A percentile compares a stretch with the other conserved stretches of the same genome.
phyloP scores from a whole-genome alignment of 331 rosid species.

The Quercus phellos region DNA sequence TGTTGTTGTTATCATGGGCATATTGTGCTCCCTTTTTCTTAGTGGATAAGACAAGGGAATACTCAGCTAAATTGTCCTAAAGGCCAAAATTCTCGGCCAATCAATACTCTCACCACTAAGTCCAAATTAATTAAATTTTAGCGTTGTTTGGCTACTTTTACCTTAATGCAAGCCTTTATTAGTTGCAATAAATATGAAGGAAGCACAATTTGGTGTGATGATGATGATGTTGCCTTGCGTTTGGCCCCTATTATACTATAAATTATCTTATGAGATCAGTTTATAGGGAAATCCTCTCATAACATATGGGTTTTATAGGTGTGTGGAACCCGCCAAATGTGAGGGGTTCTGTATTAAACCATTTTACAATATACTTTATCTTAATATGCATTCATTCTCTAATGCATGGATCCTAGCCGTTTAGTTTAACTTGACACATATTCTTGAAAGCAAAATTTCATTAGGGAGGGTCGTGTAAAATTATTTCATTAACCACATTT shows the following conservation, averaged over 20 bases:
- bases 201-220: constrained; percentile 14
- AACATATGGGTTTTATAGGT: no score
- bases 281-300: no score
- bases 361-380: no score
- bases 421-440: background rate
- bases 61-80: constrained; percentile 11
- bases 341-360: no score
- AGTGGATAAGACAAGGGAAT: constrained; percentile 16
- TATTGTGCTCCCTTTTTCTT: constrained; percentile 14
- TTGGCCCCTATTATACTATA: constrained; percentile 11
- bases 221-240: constrained; percentile 14
- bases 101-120: constrained; percentile 34
- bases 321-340: no score
- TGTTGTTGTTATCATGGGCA: constrained; percentile 27
- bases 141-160: background rate
- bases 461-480: no score
- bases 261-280: no score
- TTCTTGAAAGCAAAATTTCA: no score
- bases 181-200: constrained; percentile 9
- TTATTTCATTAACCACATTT: no score
- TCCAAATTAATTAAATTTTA: constrained; percentile 19
- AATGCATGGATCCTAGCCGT: no score
- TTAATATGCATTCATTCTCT: no score
- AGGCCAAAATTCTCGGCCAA: constrained; percentile 50
- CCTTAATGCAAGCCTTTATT: constrained; percentile 17